Conservation (phyloP, 1,284 basidiomycete species). For the Cryptococcus jaspeensis region DNA sequence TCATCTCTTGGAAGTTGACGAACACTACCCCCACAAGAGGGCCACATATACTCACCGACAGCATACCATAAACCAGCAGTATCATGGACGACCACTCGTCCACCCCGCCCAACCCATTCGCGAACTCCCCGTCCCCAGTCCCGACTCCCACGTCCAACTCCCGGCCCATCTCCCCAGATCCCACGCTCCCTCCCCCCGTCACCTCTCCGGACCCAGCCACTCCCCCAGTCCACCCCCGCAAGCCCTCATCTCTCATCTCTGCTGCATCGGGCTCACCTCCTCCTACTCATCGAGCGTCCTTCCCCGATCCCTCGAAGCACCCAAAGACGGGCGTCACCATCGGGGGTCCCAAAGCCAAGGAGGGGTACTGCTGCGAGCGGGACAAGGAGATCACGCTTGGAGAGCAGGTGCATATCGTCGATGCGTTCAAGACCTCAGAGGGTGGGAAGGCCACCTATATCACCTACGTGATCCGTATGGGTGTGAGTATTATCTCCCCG, state of each 20-base stretch:
- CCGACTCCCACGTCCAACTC: conserved; percentile 5
- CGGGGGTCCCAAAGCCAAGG: conserved; percentile 43
- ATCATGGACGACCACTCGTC: conserved; percentile 12
- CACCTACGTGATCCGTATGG: conserved; percentile 87
- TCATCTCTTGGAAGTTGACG: too few species aligned
- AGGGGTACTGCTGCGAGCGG: conserved; percentile 47
- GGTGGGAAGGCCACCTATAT: conserved; percentile 87
- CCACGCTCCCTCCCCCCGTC: conserved; percentile 10
- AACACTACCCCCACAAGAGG: too few species aligned
- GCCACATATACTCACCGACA: too few species aligned
- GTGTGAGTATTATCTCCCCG: conserved; percentile 59
- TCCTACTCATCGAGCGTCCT: conserved; percentile 47
- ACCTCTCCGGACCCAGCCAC: conserved; percentile 3
- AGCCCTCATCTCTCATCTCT: conserved; percentile 32
- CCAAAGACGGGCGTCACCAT: conserved; percentile 35
- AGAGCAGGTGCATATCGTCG: conserved; percentile 62
- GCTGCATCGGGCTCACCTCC: conserved; percentile 46
- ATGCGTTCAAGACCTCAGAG: conserved; percentile 90
- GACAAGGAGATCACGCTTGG: conserved; percentile 46
- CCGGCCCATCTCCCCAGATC: conserved; percentile 7
- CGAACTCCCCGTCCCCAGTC: conserved; percentile 13
- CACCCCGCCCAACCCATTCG: conserved; percentile 23
- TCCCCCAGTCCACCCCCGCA: conserved; percentile 11
- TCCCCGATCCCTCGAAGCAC: conserved; percentile 46
- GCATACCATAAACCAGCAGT: not conserved